Percentiles rank a stretch among this genome's conserved stretches.
These are phyloP conservation scores for Ophiostoma ulmi DNA, from an alignment of 2,329 filamentous ascomycete genomes.

Conservation along the genomic window DNA sequence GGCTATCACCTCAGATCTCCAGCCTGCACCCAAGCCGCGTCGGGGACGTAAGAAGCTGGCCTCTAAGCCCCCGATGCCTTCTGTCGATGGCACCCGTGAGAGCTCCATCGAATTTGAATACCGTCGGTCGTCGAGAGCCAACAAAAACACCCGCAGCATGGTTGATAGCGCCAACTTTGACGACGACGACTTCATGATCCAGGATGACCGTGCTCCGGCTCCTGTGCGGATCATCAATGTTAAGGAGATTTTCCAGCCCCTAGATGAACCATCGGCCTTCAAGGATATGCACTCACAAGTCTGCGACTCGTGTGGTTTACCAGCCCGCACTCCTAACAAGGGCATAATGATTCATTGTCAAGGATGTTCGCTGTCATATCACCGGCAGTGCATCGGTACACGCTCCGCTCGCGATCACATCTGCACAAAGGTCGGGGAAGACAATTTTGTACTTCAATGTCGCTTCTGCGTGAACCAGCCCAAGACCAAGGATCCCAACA, in stretches of 20 bases:
- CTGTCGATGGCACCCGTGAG: slow-evolving; percentile 21
- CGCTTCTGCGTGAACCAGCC: slow-evolving; percentile 70
- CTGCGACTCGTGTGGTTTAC: slow-evolving; percentile 67
- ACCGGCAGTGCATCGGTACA: slow-evolving; percentile 74
- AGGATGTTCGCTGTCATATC: slow-evolving; percentile 79
- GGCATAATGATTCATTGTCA: slow-evolving; percentile 81
- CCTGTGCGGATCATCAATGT: slow-evolving; percentile 57
- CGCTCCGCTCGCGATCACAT: slow-evolving; percentile 75
- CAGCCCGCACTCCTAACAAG: slow-evolving; percentile 50
- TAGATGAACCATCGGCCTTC: slow-evolving; percentile 60
- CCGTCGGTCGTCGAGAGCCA: slow-evolving; percentile 47
- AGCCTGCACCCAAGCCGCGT: slow-evolving; percentile 21
- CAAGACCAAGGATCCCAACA: slow-evolving; percentile 61
- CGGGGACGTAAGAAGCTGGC: slow-evolving; percentile 24
- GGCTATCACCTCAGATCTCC: slow-evolving; percentile 31
- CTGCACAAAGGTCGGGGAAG: slow-evolving; percentile 74
- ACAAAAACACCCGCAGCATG: slow-evolving; percentile 42
- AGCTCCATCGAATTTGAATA: slow-evolving; percentile 49
- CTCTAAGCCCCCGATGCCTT: neutral
- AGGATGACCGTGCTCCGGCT: slow-evolving; percentile 42
- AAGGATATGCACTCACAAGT: slow-evolving; percentile 59
- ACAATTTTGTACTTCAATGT: slow-evolving; percentile 84
- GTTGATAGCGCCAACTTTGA: slow-evolving; percentile 50
- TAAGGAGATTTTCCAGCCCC: slow-evolving; percentile 65
- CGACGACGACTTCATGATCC: slow-evolving; percentile 51